These are phyloP conservation scores for Globisporangium rhizosaccharum DNA, from an alignment of 352 stramenopile genomes.

Conservation along the genomic window DNA sequence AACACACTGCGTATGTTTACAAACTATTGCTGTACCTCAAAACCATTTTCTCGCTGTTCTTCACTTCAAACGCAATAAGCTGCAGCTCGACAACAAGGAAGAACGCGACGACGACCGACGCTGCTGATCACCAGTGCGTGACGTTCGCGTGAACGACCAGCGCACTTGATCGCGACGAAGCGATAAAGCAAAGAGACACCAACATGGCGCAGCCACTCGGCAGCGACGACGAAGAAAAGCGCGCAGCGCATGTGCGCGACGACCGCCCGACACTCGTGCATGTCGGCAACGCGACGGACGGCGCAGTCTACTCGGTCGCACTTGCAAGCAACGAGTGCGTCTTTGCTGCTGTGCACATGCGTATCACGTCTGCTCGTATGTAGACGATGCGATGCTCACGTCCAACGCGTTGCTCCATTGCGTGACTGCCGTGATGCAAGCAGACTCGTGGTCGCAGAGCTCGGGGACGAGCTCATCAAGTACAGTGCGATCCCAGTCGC, in stretches of 20 bases:
- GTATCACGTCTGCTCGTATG: not conserved
- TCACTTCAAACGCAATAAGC: not conserved
- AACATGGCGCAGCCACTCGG: conserved; percentile 17
- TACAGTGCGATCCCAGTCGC: conserved; percentile 48
- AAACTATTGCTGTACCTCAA: no score
- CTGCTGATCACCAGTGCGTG: no score
- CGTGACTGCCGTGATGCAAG: conserved; percentile 3
- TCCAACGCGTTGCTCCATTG: not conserved
- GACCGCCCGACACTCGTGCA: conserved; percentile 21
- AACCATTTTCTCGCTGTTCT: not conserved
- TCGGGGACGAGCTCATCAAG: conserved; percentile 55
- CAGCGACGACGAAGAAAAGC: conserved; percentile 20
- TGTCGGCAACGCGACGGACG: conserved; percentile 46
- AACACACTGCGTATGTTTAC: no score
- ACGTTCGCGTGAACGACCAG: not conserved
- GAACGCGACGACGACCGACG: not conserved
- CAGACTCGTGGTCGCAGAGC: conserved; percentile 62
- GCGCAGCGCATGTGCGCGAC: not conserved
- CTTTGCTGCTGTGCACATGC: not conserved
- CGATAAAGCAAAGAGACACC: not conserved
- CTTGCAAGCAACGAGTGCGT: conserved; percentile 48
- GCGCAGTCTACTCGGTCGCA: conserved; percentile 27
- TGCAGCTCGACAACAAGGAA: not conserved
- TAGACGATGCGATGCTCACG: not conserved
- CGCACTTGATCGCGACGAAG: not conserved